Base-by-base conservation (phyloP, 192 early-diverging fungal species). In the Coemansia sp. region DNA sequence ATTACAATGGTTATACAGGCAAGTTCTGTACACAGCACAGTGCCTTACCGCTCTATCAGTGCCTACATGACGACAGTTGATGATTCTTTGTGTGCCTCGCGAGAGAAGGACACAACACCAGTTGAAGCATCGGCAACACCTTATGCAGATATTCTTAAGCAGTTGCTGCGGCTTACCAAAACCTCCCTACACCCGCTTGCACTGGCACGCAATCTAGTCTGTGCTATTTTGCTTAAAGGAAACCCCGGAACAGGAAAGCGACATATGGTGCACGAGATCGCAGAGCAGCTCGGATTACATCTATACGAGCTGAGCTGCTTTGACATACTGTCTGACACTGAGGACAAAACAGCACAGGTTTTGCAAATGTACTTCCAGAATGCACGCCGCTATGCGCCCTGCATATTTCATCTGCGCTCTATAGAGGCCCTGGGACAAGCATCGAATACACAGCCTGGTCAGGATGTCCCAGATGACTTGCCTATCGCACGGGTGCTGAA, bases 221-320 rank as follows among this genome's bases (percentile, higher is more conserved):
- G 91, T 62, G 88, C 87, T 1, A 85, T 88, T 0, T 67, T 96
- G 31, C 59, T 97, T 21, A 88, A 91, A 63, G 95, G 94, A 11
- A 87, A 91, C 22, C 80, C 86, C 1, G 95, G 95, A 5, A 89
- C 87, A 19, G 95, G 95, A 11, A 97, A 97, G 65, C 84, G 86
- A 33, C 87, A 88, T 0, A 61, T 93, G 31, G 76, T 95, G 1
- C 72, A 79, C 19, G 78, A 84, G 57, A 86, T 90, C 0, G 88
- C 87, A 7, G 87, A 91, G 30, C 64, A 79, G n/a, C 70, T 93
- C 24, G 94, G 94, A 14, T 80, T 94, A 2, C 89, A 95, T 60
- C 20, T 93, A 7, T 88, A 87, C 64, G 90, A 93, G 61, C 83
- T 92, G 30, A 91, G 91, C 73, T 88, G 88, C 51, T 95, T 87